Evolutionary conservation across 352 stramenopile genomes (phyloP), one percentile per base, ranked within the genome.

Genomic region (Globisporangium perplexum): DNA sequence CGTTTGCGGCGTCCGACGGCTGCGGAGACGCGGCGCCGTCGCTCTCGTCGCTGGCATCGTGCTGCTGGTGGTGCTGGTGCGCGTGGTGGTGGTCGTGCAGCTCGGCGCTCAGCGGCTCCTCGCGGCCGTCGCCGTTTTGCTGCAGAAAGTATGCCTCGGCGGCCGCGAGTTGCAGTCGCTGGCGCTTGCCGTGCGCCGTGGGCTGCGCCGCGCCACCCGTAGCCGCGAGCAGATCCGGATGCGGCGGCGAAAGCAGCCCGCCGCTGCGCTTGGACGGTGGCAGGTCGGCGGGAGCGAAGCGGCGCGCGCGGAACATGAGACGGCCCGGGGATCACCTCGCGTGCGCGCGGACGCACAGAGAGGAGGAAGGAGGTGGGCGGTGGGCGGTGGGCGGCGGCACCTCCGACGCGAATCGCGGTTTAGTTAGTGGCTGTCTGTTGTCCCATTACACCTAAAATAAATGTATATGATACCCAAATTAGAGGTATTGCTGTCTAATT

Each of bases 281-380:
- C 68, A 77, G 63, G 26, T 87, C 77, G 33, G 33, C 11, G 33
- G 33, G 8, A n/a, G 64, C 65, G 55, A 76, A 74, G 70, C 84
- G 84, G 23, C 78, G 76, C n/a, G 77, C 63, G 52, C 75, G 79
- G 51, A 92, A 92, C 81, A 92, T 92, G 11, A 12, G 31, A 38
- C 31, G 15, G 31, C 10, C 31, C 7, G 31, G 6, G 6, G 6
- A 10, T 0, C 30, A 33, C 30, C 6, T 33, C 30, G 28, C 28
- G 28, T 31, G 28, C 28, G 28, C 28, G 28, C 28, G n/a, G n/a
- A n/a, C 26, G 26, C 26, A 30, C 3, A 30, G 26, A 30, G 26
- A 30, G 5, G 26, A 35, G 30, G 8, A 8, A 35, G 30, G 30
- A 35, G 10, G 30, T 10, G 7, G 4, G 30, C 10, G 30, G 10